These are phyloP conservation scores for Marasmius tenuissimus DNA, from an alignment of 1,284 basidiomycete species.

Conservation along the genomic window DNA sequence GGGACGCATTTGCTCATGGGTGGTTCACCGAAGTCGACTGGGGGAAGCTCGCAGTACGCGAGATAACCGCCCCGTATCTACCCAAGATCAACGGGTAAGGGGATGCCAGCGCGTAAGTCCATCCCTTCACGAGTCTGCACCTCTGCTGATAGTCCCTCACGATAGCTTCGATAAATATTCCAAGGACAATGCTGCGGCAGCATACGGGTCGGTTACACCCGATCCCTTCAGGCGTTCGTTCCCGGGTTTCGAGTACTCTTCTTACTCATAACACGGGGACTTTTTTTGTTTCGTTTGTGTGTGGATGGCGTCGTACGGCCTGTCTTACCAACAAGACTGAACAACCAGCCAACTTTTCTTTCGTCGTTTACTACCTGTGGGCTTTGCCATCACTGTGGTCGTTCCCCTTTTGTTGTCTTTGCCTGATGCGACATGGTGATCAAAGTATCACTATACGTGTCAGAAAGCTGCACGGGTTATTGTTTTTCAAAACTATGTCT, in stretches of 20 bases:
- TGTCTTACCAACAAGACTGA: too few species aligned
- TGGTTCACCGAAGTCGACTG: conserved; percentile 99
- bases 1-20: conserved; percentile 93
- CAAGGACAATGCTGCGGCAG: conserved; percentile 60
- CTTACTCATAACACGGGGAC: not conserved
- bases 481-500: too few species aligned
- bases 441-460: too few species aligned
- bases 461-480: too few species aligned
- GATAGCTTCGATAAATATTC: conserved; percentile 75
- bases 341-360: too few species aligned
- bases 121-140: not conserved
- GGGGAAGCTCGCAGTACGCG: conserved; percentile 79
- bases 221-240: conserved; percentile 63
- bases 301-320: too few species aligned
- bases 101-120: conserved; percentile 86
- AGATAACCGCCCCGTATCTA: conserved; percentile 96
- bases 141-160: conserved; percentile 6
- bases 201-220: conserved; percentile 55
- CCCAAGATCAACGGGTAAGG: conserved; percentile 86
- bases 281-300: not conserved
- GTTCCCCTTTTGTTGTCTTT: too few species aligned
- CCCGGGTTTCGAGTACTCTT: conserved; percentile 69
- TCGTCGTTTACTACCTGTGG: too few species aligned
- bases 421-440: too few species aligned
- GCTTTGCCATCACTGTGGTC: too few species aligned